Percentiles rank a stretch among this genome's conserved stretches.
Evolutionary conservation across 176 grass and related monocot species (phyloP).

Genomic region (Triticum aestivum): IWGSC_CS_RefSeq_v2.1 NC_057808.1:280914865-280915364

Average conservation of each 20-base stretch:
- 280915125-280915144: constrained; percentile 60
- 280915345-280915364: constrained; percentile 14
- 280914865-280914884: constrained; percentile 64
- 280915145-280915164: constrained; percentile 49
- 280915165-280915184: not conserved
- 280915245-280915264: not conserved
- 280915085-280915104: constrained; percentile 52
- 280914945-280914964: constrained; percentile 55
- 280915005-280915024: constrained; percentile 45
- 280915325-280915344: not conserved
- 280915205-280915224: not conserved
- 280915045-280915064: constrained; percentile 42
- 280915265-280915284: constrained; percentile 2
- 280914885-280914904: constrained; percentile 46
- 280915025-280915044: constrained; percentile 47
- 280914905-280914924: constrained; percentile 46
- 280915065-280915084: constrained; percentile 55
- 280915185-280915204: not conserved
- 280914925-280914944: constrained; percentile 56
- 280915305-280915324: constrained; percentile 7
- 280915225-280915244: constrained; percentile 7
- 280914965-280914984: constrained; percentile 53
- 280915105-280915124: constrained; percentile 60
- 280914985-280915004: constrained; percentile 55
- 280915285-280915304: not conserved